Base-by-base conservation (phyloP, 176 grass and related monocot genomes). In the Musa troglodytarum region DNA sequence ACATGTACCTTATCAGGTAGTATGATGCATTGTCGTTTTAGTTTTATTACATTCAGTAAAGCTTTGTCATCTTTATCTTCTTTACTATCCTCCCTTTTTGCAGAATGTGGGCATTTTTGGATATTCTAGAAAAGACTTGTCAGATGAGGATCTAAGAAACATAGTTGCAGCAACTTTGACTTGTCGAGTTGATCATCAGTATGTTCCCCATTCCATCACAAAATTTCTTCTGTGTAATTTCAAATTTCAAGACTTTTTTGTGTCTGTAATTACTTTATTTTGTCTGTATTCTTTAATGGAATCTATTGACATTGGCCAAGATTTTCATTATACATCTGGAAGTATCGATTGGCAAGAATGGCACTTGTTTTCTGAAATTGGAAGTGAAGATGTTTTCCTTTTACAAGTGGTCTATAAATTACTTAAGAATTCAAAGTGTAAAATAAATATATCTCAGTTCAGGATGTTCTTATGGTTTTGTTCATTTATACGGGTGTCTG, bases 21-120 rank as follows among this genome's bases (percentile, higher is more conserved):
- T 43, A 43, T 43, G 34, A 43, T 43, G 3, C 34, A 43, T 43
- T 43, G 34, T 43, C 34, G 5, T 43, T 43, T n/a, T 43, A 43
- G 34, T 43, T 43, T 43, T 43, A 43, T 43, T 43, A 43, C 34
- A 0, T 43, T 43, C 6, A 43, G 34, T 43, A 43, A 43, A 43
- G 34, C 34, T 43, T 43, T 43, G 34, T 43, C 34, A 43, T 43
- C 34, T 43, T 43, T 43, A 43, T 43, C 34, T 43, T 43, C 20
- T 86, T 73, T 72, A 20, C 69, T 49, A 10, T 72, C 78, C 43
- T 72, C 80, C 43, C 84, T 23, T 81, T 49, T 71, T 75, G 82
- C 85, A 96, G 93, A 88, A 90, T 82, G 90, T 96, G 67, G 88
- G 83, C 29, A 96, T 96, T 83, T 92, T 96, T 96, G 93, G 93